phyloP scores from a whole-genome alignment of 1,284 basidiomycete genomes.

The Jaminaea rosea region DNA sequence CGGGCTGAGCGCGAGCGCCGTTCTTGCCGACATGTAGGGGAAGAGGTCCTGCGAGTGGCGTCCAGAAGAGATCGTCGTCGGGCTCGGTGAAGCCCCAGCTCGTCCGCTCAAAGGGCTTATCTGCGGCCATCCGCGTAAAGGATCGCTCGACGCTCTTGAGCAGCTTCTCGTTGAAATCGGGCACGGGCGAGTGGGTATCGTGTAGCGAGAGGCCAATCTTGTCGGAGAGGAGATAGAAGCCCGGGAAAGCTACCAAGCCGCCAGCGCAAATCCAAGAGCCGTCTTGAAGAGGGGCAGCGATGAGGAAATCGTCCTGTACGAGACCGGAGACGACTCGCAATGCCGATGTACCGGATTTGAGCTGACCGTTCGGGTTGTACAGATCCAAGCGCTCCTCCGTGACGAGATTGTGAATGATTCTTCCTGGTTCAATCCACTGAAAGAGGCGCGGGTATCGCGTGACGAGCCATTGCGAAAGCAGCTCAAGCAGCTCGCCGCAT shows the following conservation, averaged over 20 bases:
- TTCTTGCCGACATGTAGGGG: background rate
- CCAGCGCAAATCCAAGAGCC: constrained; percentile 19
- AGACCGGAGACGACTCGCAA: constrained; percentile 45
- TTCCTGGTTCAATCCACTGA: constrained; percentile 28
- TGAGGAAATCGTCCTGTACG: constrained; percentile 51
- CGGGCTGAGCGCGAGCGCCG: constrained; percentile 5
- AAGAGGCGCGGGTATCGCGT: constrained; percentile 50
- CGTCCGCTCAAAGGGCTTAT: constrained; percentile 50
- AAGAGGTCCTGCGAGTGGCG: constrained; percentile 41
- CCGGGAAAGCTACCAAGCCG: constrained; percentile 49
- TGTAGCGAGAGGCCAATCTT: constrained; percentile 49
- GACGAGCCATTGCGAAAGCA: constrained; percentile 48
- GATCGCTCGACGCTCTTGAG: constrained; percentile 50
- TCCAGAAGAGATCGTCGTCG: constrained; percentile 45
- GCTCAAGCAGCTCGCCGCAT: constrained; percentile 49
- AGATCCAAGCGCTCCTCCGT: constrained; percentile 37
- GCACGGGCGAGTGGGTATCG: constrained; percentile 47
- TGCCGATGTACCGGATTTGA: constrained; percentile 43
- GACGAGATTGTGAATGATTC: constrained; percentile 46
- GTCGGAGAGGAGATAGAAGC: constrained; percentile 9
- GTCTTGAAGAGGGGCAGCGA: constrained; percentile 31
- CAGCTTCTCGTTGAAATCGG: constrained; percentile 51
- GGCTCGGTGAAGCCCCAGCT: constrained; percentile 51
- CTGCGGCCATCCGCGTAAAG: constrained; percentile 48
- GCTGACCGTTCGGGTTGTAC: background rate